Percentiles rank a stretch among this genome's conserved stretches.
These are phyloP conservation scores for Petunia hybrid DNA, from an alignment of 305 asterid genomes.

Conservation along the genomic window DNA sequence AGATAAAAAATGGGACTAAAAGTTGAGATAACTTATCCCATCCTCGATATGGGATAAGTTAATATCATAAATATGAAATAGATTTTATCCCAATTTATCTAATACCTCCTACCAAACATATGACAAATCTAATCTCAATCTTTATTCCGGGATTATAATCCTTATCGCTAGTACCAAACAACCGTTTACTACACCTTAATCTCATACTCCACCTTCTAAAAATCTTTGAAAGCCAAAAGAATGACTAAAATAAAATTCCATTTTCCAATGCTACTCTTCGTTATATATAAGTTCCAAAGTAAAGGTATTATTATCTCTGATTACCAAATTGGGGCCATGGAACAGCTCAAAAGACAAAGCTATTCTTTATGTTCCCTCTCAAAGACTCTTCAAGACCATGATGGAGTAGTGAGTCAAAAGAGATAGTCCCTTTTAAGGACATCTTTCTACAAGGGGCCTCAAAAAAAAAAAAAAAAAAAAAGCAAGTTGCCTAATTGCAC, in stretches of 20 bases:
- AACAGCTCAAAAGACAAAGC: slow-evolving; percentile 31
- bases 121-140: too few relatives aligned
- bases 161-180: too few relatives aligned
- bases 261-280: background rate
- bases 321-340: slow-evolving; percentile 25
- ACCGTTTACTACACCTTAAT: too few relatives aligned
- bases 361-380: background rate
- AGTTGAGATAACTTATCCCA: too few relatives aligned
- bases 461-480: background rate
- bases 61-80: too few relatives aligned
- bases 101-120: too few relatives aligned
- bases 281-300: background rate
- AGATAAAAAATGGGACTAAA: too few relatives aligned
- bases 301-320: background rate
- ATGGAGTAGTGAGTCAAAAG: slow-evolving; percentile 11
- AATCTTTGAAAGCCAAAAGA: too few relatives aligned
- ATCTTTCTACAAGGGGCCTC: slow-evolving; percentile 26
- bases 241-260: background rate
- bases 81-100: too few relatives aligned
- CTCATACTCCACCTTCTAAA: too few relatives aligned
- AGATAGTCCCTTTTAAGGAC: slow-evolving; percentile 9
- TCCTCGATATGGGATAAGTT: too few relatives aligned
- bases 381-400: background rate
- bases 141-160: too few relatives aligned
- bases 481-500: background rate